Evolutionary conservation across 352 stramenopile species (phyloP).

Genomic region (Phytophthora multivora): DNA sequence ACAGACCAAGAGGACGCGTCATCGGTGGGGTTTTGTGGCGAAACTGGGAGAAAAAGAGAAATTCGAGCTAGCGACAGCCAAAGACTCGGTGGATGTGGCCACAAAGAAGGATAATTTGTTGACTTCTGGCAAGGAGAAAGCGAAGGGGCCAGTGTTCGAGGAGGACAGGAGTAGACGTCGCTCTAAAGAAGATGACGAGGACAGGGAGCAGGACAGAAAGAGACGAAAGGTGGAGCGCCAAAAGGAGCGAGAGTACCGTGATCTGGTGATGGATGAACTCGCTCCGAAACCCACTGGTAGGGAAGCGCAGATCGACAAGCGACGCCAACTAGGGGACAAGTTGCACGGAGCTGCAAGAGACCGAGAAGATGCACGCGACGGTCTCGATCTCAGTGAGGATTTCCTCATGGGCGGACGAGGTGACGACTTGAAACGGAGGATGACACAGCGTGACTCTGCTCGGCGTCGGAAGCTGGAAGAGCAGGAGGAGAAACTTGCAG

Average conservation of each 20-base stretch:
- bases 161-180: constrained; percentile 11
- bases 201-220: constrained; percentile 29
- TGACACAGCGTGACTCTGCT: constrained; percentile 42
- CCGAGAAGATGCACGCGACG: constrained; percentile 63
- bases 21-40: constrained; percentile 69
- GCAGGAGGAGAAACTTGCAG: constrained; percentile 42
- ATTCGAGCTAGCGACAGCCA: constrained; percentile 61
- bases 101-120: constrained; percentile 63
- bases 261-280: constrained; percentile 64
- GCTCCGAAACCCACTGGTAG: constrained; percentile 64
- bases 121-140: constrained; percentile 2
- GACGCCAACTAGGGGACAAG: constrained; percentile 43
- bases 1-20: constrained; percentile 67
- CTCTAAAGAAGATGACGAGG: constrained; percentile 24
- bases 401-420: constrained; percentile 64
- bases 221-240: constrained; percentile 36
- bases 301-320: constrained; percentile 68
- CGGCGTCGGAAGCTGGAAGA: constrained; percentile 48
- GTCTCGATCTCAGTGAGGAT: constrained; percentile 66
- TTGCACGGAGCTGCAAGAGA: constrained; percentile 69
- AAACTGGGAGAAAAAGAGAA: constrained; percentile 65
- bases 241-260: constrained; percentile 42
- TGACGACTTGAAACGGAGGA: constrained; percentile 46
- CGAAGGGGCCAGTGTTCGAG: constrained; percentile 2
- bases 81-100: constrained; percentile 74